Evolutionary conservation across 2,329 filamentous ascomycete species (phyloP).

Genomic region (Ceratocystis colombiana): DNA sequence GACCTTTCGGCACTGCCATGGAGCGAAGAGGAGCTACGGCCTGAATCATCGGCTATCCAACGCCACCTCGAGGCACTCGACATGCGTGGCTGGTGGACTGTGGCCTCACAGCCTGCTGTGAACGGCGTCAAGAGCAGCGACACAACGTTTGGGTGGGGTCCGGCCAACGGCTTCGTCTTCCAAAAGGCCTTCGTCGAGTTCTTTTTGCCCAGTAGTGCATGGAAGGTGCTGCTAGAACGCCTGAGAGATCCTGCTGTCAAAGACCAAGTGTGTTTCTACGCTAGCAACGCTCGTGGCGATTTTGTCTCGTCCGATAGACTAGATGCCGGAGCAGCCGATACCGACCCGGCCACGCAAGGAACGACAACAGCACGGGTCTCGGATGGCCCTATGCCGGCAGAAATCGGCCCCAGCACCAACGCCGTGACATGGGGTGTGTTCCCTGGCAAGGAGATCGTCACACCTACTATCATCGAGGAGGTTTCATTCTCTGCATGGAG

Average conservation of each 20-base stretch:
- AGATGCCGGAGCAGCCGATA: conserved; percentile 18
- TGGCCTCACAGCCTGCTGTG: conserved; percentile 88
- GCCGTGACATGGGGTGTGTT: conserved; percentile 97
- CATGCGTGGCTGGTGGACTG: conserved; percentile 81
- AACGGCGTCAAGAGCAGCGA: conserved; percentile 73
- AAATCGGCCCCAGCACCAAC: conserved; percentile 53
- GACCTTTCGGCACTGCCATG: conserved; percentile 76
- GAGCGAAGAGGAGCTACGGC: conserved; percentile 79
- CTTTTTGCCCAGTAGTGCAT: conserved; percentile 69
- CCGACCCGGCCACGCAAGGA: background rate
- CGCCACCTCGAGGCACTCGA: conserved; percentile 67
- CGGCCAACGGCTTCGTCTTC: conserved; percentile 85
- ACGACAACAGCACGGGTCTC: background rate
- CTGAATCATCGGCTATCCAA: conserved; percentile 76
- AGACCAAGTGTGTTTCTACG: conserved; percentile 75
- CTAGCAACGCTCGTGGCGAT: conserved; percentile 65
- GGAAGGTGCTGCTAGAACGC: conserved; percentile 53
- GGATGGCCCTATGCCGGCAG: conserved; percentile 28
- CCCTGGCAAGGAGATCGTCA: conserved; percentile 88
- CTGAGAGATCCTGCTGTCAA: conserved; percentile 50
- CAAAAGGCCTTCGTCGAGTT: conserved; percentile 98
- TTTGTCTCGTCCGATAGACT: conserved; percentile 57
- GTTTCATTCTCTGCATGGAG: conserved; percentile 89
- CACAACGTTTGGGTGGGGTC: conserved; percentile 83
- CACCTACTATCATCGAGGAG: conserved; percentile 91